Percentiles rank a stretch among this genome's conserved stretches.
phyloP scores from a whole-genome alignment of 768 basidiomycete species.

The Termitomyces sp. region DNA sequence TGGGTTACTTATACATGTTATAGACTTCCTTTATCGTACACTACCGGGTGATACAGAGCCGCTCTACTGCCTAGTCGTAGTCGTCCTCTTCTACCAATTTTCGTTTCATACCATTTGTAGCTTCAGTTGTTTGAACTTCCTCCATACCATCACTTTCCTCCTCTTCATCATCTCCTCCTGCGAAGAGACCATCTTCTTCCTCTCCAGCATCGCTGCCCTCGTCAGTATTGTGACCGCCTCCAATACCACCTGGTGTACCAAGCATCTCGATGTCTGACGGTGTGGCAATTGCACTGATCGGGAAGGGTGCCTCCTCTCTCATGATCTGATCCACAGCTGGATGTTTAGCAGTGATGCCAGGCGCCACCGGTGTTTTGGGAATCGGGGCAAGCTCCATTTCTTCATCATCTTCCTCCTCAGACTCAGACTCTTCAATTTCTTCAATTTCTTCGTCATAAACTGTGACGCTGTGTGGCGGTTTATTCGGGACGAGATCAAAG shows the following conservation, averaged over 20 bases:
- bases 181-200: constrained; percentile 77
- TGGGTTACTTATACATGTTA: constrained; percentile 5
- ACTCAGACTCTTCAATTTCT: constrained; percentile 75
- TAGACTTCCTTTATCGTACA: constrained; percentile 11
- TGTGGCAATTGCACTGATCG: constrained; percentile 58
- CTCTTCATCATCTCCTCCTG: constrained; percentile 69
- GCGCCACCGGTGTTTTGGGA: constrained; percentile 28
- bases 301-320: constrained; percentile 49
- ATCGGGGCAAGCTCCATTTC: constrained; percentile 71
- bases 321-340: constrained; percentile 33
- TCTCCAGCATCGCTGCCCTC: constrained; percentile 71
- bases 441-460: constrained; percentile 81
- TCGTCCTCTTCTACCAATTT: constrained; percentile 87
- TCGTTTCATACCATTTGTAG: constrained; percentile 63
- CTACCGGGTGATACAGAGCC: constrained; percentile 9
- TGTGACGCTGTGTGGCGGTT: constrained; percentile 73
- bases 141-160: constrained; percentile 85
- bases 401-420: constrained; percentile 58
- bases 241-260: constrained; percentile 36
- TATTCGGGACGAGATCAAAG: constrained; percentile 85
- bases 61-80: constrained; percentile 51
- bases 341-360: constrained; percentile 21
- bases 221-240: constrained; percentile 35
- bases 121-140: constrained; percentile 54
- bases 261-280: constrained; percentile 72